Evolutionary conservation across 1,139 yeast species (phyloP).

Genomic region (Meyerozyma carpophila): DNA sequence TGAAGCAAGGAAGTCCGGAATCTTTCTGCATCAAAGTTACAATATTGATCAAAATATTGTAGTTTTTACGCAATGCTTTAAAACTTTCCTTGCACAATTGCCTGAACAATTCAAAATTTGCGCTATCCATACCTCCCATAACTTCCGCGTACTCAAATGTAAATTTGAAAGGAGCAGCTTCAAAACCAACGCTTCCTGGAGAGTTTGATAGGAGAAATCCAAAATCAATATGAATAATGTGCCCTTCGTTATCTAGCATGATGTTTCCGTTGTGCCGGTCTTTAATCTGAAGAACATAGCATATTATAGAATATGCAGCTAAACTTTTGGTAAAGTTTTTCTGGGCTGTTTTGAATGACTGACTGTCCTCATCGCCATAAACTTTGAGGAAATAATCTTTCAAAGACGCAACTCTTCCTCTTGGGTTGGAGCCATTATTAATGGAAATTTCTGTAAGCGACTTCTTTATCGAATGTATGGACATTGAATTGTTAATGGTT

Average conservation of each 20-base stretch:
- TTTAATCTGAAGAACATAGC: slow-evolving; percentile 84
- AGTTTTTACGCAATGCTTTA: slow-evolving; percentile 60
- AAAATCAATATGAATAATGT: slow-evolving; percentile 91
- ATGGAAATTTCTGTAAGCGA: slow-evolving; percentile 76
- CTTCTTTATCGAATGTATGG: slow-evolving; percentile 90
- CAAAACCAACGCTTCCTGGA: slow-evolving; percentile 95
- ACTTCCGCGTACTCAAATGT: slow-evolving; percentile 84
- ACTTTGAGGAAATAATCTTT: slow-evolving; percentile 71
- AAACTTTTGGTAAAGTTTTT: slow-evolving; percentile 77
- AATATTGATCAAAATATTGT: slow-evolving; percentile 68
- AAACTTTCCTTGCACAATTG: slow-evolving; percentile 66
- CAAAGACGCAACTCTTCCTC: slow-evolving; percentile 65
- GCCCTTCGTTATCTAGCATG: slow-evolving; percentile 91
- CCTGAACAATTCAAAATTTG: slow-evolving; percentile 53
- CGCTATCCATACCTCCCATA: slow-evolving; percentile 71
- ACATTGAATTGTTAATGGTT: slow-evolving; percentile 89
- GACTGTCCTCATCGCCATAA: slow-evolving; percentile 57
- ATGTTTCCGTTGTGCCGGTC: slow-evolving; percentile 97
- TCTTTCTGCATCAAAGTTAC: slow-evolving; percentile 94
- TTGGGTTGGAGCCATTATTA: slow-evolving; percentile 57
- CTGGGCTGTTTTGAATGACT: slow-evolving; percentile 64
- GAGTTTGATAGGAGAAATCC: slow-evolving; percentile 89
- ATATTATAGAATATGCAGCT: slow-evolving; percentile 84
- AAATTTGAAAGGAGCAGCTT: slow-evolving; percentile 92
- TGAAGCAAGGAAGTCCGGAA: slow-evolving; percentile 85